Evolutionary conservation across 495 filamentous ascomycete species (phyloP).

Genomic region (Pyrenopolyporus hunteri): DNA sequence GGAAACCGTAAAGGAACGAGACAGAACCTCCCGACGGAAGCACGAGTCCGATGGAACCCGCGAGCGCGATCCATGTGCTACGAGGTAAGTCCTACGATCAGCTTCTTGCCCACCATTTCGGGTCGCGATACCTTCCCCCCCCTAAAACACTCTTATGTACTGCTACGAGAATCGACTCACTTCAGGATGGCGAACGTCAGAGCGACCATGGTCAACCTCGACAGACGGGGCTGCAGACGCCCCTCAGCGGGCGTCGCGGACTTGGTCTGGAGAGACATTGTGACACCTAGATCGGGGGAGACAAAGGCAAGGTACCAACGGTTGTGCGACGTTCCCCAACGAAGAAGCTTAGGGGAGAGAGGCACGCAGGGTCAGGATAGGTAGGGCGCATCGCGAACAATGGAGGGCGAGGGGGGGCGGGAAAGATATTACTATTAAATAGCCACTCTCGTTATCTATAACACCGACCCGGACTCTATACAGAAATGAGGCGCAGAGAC

Average conservation of each 20-base stretch:
- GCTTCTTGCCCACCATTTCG: neutral
- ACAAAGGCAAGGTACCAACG: neutral
- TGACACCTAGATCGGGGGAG: neutral
- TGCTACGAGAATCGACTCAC: no score
- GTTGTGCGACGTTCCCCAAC: slow-evolving; percentile 2
- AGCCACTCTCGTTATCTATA: neutral
- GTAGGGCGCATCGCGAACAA: no score
- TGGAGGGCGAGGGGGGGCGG: neutral
- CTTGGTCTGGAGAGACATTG: slow-evolving; percentile 15
- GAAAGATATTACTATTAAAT: neutral
- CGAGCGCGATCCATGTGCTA: slow-evolving; percentile 46
- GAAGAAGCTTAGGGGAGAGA: neutral
- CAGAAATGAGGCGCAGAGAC: no score
- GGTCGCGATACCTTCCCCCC: no score
- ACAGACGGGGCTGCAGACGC: slow-evolving; percentile 39
- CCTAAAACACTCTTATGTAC: no score
- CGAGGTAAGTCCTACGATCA: neutral
- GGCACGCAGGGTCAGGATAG: neutral
- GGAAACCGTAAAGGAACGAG: slow-evolving; percentile 43
- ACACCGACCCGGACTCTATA: neutral
- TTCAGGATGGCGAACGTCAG: slow-evolving; percentile 47
- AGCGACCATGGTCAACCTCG: slow-evolving; percentile 42
- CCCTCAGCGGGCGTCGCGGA: slow-evolving; percentile 32
- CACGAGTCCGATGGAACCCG: slow-evolving; percentile 45
- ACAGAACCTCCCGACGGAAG: slow-evolving; percentile 44